Evolutionary conservation across 305 asterid genomes (phyloP).

Genomic region (Fraxinus greggii): DNA sequence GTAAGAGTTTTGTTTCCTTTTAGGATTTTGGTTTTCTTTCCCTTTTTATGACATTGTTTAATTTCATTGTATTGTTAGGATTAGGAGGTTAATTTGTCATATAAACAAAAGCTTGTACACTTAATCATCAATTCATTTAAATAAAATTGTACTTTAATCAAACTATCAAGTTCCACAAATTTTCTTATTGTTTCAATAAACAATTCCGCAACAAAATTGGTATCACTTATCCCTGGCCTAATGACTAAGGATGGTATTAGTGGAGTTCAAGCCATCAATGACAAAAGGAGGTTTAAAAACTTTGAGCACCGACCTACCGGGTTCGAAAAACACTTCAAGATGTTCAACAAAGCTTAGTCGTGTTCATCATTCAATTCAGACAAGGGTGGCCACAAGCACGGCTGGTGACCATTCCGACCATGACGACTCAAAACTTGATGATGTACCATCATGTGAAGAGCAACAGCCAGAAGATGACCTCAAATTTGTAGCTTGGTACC

Average conservation of each 20-base stretch:
- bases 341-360: neutral
- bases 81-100: neutral
- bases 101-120: neutral
- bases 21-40: neutral
- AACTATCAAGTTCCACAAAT: neutral
- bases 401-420: neutral
- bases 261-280: neutral
- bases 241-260: neutral
- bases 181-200: neutral
- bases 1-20: neutral
- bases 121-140: neutral
- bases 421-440: neutral
- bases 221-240: neutral
- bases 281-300: neutral
- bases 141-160: neutral
- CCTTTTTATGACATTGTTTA: neutral
- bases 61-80: neutral
- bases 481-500: neutral
- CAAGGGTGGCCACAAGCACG: neutral
- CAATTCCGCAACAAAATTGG: neutral
- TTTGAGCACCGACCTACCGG: neutral
- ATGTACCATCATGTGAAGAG: neutral
- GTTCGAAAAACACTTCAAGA: neutral
- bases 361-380: neutral
- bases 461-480: neutral